These are phyloP conservation scores for Mycena galericulata DNA, from an alignment of 768 basidiomycete species.

Conservation along the genomic window DNA sequence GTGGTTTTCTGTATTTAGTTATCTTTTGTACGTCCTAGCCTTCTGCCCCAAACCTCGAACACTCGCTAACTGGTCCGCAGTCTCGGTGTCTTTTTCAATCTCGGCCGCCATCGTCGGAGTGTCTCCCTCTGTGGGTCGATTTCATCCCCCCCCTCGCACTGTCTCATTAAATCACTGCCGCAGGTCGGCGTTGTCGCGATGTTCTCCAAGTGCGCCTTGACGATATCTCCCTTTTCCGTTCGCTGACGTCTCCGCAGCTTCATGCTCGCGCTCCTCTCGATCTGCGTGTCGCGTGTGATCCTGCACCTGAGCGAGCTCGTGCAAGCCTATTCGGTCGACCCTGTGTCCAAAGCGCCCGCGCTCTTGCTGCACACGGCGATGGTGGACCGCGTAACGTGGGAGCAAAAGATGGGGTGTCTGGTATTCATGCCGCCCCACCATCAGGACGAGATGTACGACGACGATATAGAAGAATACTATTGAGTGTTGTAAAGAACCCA, in stretches of 20 bases:
- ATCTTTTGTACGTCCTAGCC: slow-evolving; percentile 28
- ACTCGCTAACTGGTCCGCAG: slow-evolving; percentile 1
- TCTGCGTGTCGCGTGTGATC: slow-evolving; percentile 35
- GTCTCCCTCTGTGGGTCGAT: slow-evolving; percentile 27
- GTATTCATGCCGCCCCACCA: slow-evolving; percentile 25
- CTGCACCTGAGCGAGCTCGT: slow-evolving; percentile 30
- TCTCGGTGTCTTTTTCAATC: slow-evolving; percentile 34
- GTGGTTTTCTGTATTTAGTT: slow-evolving; percentile 33
- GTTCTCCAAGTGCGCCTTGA: slow-evolving; percentile 34
- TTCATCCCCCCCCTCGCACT: not conserved
- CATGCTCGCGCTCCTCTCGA: slow-evolving; percentile 35
- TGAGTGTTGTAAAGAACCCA: not conserved
- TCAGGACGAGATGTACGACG: slow-evolving; percentile 11
- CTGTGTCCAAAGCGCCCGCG: slow-evolving; percentile 29
- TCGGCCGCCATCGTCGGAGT: slow-evolving; percentile 35
- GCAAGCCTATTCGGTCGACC: slow-evolving; percentile 28
- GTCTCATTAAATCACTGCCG: not conserved
- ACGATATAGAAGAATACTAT: slow-evolving; percentile 9
- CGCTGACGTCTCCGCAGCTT: slow-evolving; percentile 24
- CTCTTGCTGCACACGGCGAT: slow-evolving; percentile 31
- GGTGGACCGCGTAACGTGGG: slow-evolving; percentile 33
- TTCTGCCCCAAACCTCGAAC: not conserved
- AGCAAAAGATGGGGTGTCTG: slow-evolving; percentile 35
- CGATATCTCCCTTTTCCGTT: not conserved
- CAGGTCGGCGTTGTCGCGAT: slow-evolving; percentile 35